Conservation (phyloP, 306 rosid genomes). For the Leucaena leucocephala region DNA sequence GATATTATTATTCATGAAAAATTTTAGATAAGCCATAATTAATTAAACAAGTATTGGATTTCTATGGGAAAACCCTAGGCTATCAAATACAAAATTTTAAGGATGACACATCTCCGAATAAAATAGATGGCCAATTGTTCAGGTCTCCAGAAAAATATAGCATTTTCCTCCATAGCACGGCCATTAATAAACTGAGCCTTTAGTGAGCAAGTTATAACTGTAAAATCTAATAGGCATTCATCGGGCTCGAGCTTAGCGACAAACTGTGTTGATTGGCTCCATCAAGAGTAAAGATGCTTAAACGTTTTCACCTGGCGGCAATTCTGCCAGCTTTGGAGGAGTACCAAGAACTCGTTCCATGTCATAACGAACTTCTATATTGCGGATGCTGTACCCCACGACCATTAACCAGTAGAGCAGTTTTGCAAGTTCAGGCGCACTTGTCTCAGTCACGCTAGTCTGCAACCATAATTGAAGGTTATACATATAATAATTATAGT, state of each 20-base stretch:
- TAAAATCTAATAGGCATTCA: constrained; percentile 24
- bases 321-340: constrained; percentile 81
- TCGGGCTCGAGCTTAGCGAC: constrained; percentile 15
- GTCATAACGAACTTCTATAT: constrained; percentile 92
- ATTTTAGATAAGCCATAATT: background rate
- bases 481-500: background rate
- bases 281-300: constrained; percentile 27
- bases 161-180: constrained; percentile 24
- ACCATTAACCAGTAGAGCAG: constrained; percentile 96
- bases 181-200: constrained; percentile 24
- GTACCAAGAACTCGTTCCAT: constrained; percentile 95
- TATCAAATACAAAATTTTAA: background rate
- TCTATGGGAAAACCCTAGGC: background rate
- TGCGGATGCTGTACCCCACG: constrained; percentile 92
- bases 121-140: constrained; percentile 20
- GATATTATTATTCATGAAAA: background rate
- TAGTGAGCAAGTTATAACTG: constrained; percentile 27
- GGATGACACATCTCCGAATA: background rate
- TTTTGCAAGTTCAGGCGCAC: constrained; percentile 85
- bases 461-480: constrained; percentile 39
- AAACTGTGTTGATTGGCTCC: background rate
- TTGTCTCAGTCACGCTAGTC: constrained; percentile 78
- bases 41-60: background rate
- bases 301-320: constrained; percentile 89
- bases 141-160: constrained; percentile 36